Evolutionary conservation across 257 asterid genomes (phyloP).

Genomic region (Lavandula angustifolia): DNA sequence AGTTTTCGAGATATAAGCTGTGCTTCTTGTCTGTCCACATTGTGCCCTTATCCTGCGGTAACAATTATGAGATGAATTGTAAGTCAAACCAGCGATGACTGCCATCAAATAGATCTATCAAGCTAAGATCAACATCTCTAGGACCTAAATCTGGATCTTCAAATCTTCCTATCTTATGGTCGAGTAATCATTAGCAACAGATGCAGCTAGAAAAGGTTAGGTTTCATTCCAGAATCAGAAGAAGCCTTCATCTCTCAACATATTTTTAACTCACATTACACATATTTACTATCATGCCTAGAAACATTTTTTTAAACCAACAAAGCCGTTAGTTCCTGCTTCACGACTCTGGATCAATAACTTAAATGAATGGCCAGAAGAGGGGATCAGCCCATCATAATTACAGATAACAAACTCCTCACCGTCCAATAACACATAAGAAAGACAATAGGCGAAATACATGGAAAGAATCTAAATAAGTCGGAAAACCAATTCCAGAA

Average conservation of each 20-base stretch:
- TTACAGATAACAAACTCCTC: slow-evolving; percentile 10
- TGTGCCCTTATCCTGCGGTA: slow-evolving; percentile 46
- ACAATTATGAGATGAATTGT: background rate
- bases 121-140: slow-evolving; percentile 9
- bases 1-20: slow-evolving; percentile 54
- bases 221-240: slow-evolving; percentile 18
- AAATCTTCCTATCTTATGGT: slow-evolving; percentile 1
- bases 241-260: background rate
- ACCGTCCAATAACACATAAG: slow-evolving; percentile 8
- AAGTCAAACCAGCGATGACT: slow-evolving; percentile 1
- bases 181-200: background rate
- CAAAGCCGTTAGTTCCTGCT: background rate
- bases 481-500: slow-evolving; percentile 11
- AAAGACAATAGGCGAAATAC: background rate
- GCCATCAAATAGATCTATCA: background rate
- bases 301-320: slow-evolving; percentile 4
- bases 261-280: slow-evolving; percentile 5
- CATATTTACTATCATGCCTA: background rate
- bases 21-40: slow-evolving; percentile 82
- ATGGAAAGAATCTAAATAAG: slow-evolving; percentile 8
- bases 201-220: slow-evolving; percentile 10
- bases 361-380: background rate
- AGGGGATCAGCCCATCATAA: background rate
- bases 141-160: slow-evolving; percentile 5
- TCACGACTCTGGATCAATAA: slow-evolving; percentile 8